Evolutionary conservation across 768 basidiomycete species (phyloP).

Genomic region (Xanthoconium stramineum): DNA sequence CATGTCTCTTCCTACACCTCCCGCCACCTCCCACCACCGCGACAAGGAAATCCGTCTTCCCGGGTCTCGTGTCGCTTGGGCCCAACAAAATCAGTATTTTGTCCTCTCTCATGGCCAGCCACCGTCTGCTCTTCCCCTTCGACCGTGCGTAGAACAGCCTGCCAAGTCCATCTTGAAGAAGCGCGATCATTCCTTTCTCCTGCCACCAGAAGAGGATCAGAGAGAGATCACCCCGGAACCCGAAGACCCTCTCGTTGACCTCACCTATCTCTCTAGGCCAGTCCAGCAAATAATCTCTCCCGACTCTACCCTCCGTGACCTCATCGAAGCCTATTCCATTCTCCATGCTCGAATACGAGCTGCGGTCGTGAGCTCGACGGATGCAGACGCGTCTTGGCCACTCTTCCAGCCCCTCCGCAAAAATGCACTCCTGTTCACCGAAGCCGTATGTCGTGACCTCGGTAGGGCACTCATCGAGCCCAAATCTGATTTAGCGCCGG

Average conservation of each 20-base stretch:
- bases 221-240: constrained; percentile 81
- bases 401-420: constrained; percentile 68
- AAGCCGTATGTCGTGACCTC: constrained; percentile 66
- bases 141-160: constrained; percentile 43
- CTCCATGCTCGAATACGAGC: constrained; percentile 63
- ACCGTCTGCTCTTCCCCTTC: constrained; percentile 22
- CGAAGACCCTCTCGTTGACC: constrained; percentile 57
- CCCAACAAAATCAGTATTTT: constrained; percentile 49
- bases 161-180: constrained; percentile 72
- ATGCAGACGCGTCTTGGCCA: constrained; percentile 63
- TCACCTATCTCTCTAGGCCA: constrained; percentile 63
- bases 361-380: constrained; percentile 38
- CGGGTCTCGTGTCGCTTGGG: constrained; percentile 48
- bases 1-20: constrained; percentile 61
- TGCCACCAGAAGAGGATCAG: constrained; percentile 39
- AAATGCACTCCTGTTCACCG: constrained; percentile 47
- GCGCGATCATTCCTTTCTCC: constrained; percentile 30
- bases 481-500: constrained; percentile 14
- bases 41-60: constrained; percentile 51
- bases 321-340: constrained; percentile 73
- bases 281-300: constrained; percentile 55
- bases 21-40: constrained; percentile 52
- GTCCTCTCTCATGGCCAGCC: constrained; percentile 34
- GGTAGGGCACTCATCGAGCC: constrained; percentile 64
- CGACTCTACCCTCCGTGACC: constrained; percentile 47